These are phyloP conservation scores for Mycena haematopus DNA, from an alignment of 768 basidiomycete genomes.

Conservation along the genomic window DNA sequence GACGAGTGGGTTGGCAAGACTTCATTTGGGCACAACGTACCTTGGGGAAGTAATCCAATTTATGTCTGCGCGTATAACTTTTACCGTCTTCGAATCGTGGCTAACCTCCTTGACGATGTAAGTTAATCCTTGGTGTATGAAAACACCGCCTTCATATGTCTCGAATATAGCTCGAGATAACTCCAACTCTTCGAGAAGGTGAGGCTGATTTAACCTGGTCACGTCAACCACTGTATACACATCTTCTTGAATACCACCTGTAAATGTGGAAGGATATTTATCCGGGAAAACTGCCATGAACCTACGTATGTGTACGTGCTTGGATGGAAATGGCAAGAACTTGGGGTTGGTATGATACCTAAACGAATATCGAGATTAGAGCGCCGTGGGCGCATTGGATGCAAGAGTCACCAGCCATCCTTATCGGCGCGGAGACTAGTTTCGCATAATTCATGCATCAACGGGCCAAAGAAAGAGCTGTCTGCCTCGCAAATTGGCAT, in stretches of 20 bases:
- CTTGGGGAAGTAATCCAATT: constrained; percentile 83
- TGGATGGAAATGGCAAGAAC: constrained; percentile 78
- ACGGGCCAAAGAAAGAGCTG: constrained; percentile 72
- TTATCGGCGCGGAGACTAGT: constrained; percentile 65
- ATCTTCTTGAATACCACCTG: constrained; percentile 75
- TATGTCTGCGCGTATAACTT: constrained; percentile 74
- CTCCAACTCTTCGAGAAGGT: constrained; percentile 82
- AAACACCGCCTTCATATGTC: constrained; percentile 91
- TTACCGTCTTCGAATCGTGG: constrained; percentile 79
- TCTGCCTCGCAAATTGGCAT: constrained; percentile 80
- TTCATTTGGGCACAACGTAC: constrained; percentile 38
- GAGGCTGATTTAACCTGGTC: constrained; percentile 45
- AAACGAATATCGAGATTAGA: constrained; percentile 33
- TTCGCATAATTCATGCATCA: constrained; percentile 64
- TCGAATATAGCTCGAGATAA: constrained; percentile 86
- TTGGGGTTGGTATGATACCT: constrained; percentile 88
- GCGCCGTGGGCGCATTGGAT: not conserved
- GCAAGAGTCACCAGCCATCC: constrained; percentile 72
- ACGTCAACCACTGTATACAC: constrained; percentile 78
- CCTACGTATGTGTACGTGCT: constrained; percentile 71
- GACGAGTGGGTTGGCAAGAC: constrained; percentile 1
- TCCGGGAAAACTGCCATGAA: not conserved
- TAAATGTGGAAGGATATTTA: not conserved
- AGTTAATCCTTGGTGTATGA: constrained; percentile 86
- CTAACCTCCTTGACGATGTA: constrained; percentile 84